Conservation (phyloP, 2,329 filamentous ascomycete species). For the Epichloe bromicola region DNA sequence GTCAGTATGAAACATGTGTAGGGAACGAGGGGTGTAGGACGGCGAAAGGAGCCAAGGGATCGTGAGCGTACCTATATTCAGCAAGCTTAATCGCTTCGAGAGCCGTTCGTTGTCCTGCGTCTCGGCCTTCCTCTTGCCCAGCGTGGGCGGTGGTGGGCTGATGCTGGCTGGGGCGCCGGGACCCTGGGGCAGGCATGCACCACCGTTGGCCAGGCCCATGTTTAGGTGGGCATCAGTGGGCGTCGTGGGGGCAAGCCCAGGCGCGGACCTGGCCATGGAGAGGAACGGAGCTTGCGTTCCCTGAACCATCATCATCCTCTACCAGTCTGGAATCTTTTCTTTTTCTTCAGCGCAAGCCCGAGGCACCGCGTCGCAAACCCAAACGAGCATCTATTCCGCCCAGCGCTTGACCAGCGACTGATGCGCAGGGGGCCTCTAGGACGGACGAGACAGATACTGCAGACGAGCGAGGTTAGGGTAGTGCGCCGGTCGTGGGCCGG, state of each 20-base stretch:
- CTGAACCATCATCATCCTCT: slow-evolving; percentile 21
- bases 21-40: neutral
- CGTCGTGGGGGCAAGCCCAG: neutral
- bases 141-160: slow-evolving; percentile 8
- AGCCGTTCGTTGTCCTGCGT: slow-evolving; percentile 56
- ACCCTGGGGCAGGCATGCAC: slow-evolving; percentile 1
- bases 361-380: neutral
- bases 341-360: neutral
- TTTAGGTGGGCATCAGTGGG: neutral
- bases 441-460: neutral
- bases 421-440: neutral
- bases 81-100: slow-evolving; percentile 67
- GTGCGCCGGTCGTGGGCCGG: too few relatives aligned
- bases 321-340: neutral
- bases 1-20: neutral
- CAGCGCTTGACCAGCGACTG: neutral
- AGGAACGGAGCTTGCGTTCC: slow-evolving; percentile 12
- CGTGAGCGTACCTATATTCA: slow-evolving; percentile 57
- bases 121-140: slow-evolving; percentile 47
- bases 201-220: neutral
- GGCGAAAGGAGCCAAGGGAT: neutral
- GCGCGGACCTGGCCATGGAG: neutral
- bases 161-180: slow-evolving; percentile 2
- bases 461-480: too few relatives aligned
- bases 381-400: neutral